These are phyloP conservation scores for Petasospora fabianii DNA, from an alignment of 1,139 yeast genomes.

Conservation along the genomic window DNA sequence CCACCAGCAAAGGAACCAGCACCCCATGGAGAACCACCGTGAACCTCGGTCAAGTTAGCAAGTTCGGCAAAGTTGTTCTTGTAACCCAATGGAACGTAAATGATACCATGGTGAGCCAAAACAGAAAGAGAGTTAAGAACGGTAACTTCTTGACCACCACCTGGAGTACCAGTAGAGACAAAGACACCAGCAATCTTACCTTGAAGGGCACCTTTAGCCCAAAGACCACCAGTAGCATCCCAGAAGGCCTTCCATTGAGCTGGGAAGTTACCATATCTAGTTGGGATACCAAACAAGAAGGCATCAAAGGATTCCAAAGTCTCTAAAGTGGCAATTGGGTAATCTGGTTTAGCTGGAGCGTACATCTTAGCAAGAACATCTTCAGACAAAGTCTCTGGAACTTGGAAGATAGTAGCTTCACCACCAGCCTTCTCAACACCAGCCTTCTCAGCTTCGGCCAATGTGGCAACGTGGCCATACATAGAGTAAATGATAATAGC, in stretches of 20 bases:
- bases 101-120: constrained; percentile 75
- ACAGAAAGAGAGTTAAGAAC: constrained; percentile 61
- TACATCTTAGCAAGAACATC: constrained; percentile 59
- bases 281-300: constrained; percentile 76
- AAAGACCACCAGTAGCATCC: constrained; percentile 78
- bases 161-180: constrained; percentile 76
- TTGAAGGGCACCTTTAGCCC: constrained; percentile 72
- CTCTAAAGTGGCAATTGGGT: constrained; percentile 65
- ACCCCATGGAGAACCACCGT: constrained; percentile 89
- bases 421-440: constrained; percentile 79
- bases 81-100: constrained; percentile 79
- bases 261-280: constrained; percentile 79
- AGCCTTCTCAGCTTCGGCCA: constrained; percentile 66
- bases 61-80: constrained; percentile 56
- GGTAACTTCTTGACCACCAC: constrained; percentile 83
- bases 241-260: constrained; percentile 81
- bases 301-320: constrained; percentile 66
- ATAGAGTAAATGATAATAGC: constrained; percentile 74
- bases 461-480: constrained; percentile 70
- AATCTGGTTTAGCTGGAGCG: constrained; percentile 66
- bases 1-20: constrained; percentile 78
- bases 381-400: constrained; percentile 70
- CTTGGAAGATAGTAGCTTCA: constrained; percentile 66
- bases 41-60: constrained; percentile 62
- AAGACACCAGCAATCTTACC: constrained; percentile 79